Evolutionary conservation across 352 stramenopile genomes (phyloP).

Genomic region (Pythium brachiatum): DNA sequence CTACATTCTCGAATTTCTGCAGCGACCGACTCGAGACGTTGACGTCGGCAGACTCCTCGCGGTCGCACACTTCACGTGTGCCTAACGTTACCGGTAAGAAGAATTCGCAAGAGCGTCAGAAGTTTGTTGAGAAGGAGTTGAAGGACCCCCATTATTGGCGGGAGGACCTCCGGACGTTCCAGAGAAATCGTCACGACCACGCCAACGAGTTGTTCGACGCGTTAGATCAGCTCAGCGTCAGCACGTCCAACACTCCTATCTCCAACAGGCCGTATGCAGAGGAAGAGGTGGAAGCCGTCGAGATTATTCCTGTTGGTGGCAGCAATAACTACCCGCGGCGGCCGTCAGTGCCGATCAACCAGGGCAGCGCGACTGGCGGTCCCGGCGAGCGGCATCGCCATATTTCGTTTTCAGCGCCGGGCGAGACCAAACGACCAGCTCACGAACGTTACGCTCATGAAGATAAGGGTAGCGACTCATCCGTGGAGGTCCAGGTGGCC

Average conservation of each 20-base stretch:
- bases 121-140: slow-evolving; percentile 56
- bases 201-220: too few relatives aligned
- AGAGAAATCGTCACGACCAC: too few relatives aligned
- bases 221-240: too few relatives aligned
- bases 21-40: slow-evolving; percentile 33
- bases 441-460: slow-evolving; percentile 1
- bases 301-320: slow-evolving; percentile 7
- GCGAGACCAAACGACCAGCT: neutral
- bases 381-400: neutral
- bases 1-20: slow-evolving; percentile 9
- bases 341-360: slow-evolving; percentile 6
- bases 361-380: neutral
- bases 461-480: neutral
- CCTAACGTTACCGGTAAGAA: too few relatives aligned
- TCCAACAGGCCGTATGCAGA: slow-evolving; percentile 42
- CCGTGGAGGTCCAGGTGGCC: slow-evolving; percentile 16
- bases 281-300: slow-evolving; percentile 40
- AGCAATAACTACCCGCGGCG: neutral
- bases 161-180: too few relatives aligned
- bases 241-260: slow-evolving; percentile 67
- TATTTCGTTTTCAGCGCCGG: neutral
- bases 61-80: slow-evolving; percentile 39
- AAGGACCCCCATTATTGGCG: too few relatives aligned
- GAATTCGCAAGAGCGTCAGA: slow-evolving; percentile 58
- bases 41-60: slow-evolving; percentile 52